These are phyloP conservation scores for Aechmea fasciata DNA, from an alignment of 176 grass and related monocot genomes.

Conservation along the genomic window DNA sequence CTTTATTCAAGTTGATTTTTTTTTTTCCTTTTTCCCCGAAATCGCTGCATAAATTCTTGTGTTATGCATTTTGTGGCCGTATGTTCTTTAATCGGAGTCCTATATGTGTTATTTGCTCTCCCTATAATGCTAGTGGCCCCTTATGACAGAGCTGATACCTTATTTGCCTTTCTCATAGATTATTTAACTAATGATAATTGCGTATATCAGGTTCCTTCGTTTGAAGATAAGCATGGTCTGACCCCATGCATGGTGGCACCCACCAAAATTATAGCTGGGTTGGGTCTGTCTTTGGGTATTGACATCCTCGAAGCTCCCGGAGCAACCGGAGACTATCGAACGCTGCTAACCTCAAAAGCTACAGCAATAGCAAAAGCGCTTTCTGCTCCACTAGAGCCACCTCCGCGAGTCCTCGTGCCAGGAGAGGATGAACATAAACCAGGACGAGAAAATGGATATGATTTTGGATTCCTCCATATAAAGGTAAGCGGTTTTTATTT, in stretches of 20 bases:
- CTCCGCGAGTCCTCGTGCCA: conserved; percentile 71
- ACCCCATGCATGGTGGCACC: conserved; percentile 89
- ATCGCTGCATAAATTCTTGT: too few species aligned
- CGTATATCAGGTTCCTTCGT: conserved; percentile 52
- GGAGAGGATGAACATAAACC: conserved; percentile 65
- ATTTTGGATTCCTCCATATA: conserved; percentile 94
- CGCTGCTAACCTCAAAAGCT: conserved; percentile 81
- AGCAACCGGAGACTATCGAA: conserved; percentile 95
- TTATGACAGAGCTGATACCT: too few species aligned
- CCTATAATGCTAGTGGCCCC: too few species aligned
- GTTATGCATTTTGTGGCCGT: too few species aligned
- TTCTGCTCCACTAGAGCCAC: conserved; percentile 49
- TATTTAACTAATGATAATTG: neutral
- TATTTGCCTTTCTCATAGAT: too few species aligned
- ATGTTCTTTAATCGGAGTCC: too few species aligned
- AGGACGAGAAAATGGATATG: conserved; percentile 59
- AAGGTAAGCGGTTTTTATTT: conserved; percentile 43
- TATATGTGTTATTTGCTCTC: too few species aligned
- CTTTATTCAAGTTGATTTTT: too few species aligned
- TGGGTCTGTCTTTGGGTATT: conserved; percentile 78
- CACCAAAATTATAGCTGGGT: conserved; percentile 90
- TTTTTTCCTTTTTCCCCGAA: too few species aligned
- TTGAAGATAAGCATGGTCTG: conserved; percentile 72
- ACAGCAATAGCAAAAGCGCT: conserved; percentile 66
- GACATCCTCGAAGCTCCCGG: conserved; percentile 96